A percentile compares a stretch with the other conserved stretches of the same genome.
Conservation (phyloP, 768 basidiomycete species). For the Harrya chromipes region DNA sequence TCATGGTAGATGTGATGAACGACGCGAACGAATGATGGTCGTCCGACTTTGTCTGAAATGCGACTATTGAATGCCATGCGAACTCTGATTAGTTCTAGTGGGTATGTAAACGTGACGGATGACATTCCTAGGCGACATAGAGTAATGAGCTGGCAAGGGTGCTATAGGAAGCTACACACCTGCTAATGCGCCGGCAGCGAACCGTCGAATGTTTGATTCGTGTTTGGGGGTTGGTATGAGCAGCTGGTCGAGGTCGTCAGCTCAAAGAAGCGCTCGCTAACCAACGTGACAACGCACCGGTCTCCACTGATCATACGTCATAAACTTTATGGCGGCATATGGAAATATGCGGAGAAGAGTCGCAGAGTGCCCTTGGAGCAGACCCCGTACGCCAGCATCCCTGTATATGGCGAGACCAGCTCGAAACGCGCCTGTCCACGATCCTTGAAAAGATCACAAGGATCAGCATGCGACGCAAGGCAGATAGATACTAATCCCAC, state of each 20-base stretch:
- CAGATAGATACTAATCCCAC: conserved; percentile 16
- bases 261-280: background rate
- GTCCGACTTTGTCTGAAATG: conserved; percentile 25
- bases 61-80: conserved; percentile 75
- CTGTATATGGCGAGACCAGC: conserved; percentile 73
- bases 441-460: conserved; percentile 49
- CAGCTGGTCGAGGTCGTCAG: conserved; percentile 44
- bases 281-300: conserved; percentile 43
- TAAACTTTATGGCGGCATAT: conserved; percentile 96
- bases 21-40: conserved; percentile 53
- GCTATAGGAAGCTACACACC: conserved; percentile 45
- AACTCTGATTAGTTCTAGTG: conserved; percentile 91
- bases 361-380: conserved; percentile 95
- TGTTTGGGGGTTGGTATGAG: conserved; percentile 80
- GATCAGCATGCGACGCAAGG: conserved; percentile 12
- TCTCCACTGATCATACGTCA: conserved; percentile 90
- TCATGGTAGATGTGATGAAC: conserved; percentile 71
- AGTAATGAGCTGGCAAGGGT: background rate
- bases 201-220: conserved; percentile 78
- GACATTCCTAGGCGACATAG: conserved; percentile 56
- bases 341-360: conserved; percentile 94
- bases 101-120: conserved; percentile 92
- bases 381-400: conserved; percentile 67
- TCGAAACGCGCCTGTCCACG: conserved; percentile 79
- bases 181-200: conserved; percentile 83